Base-by-base conservation (phyloP, 495 filamentous ascomycete species). In the Penicillium antarcticum region DNA sequence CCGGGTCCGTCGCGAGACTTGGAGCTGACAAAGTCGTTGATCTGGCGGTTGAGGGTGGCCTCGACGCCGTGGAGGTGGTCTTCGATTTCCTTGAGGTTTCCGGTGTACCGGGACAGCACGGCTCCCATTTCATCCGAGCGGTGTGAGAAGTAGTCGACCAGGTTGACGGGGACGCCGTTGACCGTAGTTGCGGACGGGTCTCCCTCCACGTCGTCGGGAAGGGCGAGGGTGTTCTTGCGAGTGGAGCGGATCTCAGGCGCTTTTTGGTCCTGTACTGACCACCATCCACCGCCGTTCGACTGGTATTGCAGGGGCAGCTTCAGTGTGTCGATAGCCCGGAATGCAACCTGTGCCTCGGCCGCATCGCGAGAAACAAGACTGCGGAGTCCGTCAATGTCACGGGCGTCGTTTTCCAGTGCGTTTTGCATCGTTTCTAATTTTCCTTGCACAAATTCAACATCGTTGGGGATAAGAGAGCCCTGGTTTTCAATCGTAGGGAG, bases 1-100 rank as follows among this genome's bases (percentile, higher is more conserved):
- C 21, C 21, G 53, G 66, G 54, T 1, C 75, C 78, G 53, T 79
- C 76, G 10, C 72, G 73, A 49, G 73, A 80, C 54, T 74, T 75
- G 42, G 74, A 77, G 23, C 80, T 77, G 45, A 84, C 74, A 61
- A 87, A 79, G 45, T 85, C 76, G 67, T 87, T 82, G 47, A 88
- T 80, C 63, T 91, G 85, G 49, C 85, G 79, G 53, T 85, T 73
- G 39, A 89, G 76, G 21, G 80, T 81, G 8, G 75, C 71, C 61
- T 95, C 89, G 18, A 96, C 83, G 3, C 85, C 83, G 42, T 86
- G 76, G 41, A 96, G 74, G 64, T 94, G 89, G 55, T 82, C 77
- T 68, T 96, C 91, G 44, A 96, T 90, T 65, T 95, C 90, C 41
- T 79, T 74, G 42, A 96, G 68, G 51, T 87, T 89, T 24, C 73